Evolutionary conservation across 2,329 filamentous ascomycete species (phyloP), one percentile per base, ranked within the genome.

Genomic region (Trichoderma afroharzianum): DNA sequence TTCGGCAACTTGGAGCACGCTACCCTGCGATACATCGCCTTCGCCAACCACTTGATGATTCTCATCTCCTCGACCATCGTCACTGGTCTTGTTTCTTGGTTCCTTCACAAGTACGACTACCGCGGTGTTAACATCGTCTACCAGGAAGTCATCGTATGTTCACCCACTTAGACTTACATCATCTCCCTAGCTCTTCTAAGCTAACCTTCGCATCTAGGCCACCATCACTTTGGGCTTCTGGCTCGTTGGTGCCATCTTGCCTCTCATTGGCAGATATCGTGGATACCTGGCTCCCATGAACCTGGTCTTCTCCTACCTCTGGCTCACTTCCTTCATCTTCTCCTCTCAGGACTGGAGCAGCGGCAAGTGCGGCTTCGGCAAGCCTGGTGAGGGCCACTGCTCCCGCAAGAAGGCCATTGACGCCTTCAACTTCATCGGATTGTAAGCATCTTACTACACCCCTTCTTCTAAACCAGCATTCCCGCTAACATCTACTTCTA

Each of bases 311-410:
- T 77, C 76, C 24, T 78, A 76, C 63, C 74, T 78, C 1, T 78
- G 76, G 76, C 73, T 78, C 58, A 77, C 76, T 7, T 72, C 75
- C 21, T 77, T 78, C 63, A 76, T 77, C 72, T 77, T 78, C 66
- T 70, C 76, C 8, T 71, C 75, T 1, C 70, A 76, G 18, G 75
- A 76, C 57, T 78, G 76, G 74, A 72, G 71, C 21, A 72, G 73
- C 7, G 61, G 43, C 11, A 71, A 72, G 12, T 76, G 75, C 21
- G 32, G 24, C 15, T 21, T 39, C 2, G 57, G 15, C 26, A 33
- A 47, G 28, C 74, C 72, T 6, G 68, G 67, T 14, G 15, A 39
- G 2, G 70, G 57, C 18, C 53, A 72, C 14, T 78, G 76, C 47
- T 39, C 61, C 11, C 58, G 72, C 53, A 78, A 77, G 72, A 73